Base-by-base conservation (phyloP, 2,329 filamentous ascomycete species). In the Colletotrichum nymphaeae region DNA sequence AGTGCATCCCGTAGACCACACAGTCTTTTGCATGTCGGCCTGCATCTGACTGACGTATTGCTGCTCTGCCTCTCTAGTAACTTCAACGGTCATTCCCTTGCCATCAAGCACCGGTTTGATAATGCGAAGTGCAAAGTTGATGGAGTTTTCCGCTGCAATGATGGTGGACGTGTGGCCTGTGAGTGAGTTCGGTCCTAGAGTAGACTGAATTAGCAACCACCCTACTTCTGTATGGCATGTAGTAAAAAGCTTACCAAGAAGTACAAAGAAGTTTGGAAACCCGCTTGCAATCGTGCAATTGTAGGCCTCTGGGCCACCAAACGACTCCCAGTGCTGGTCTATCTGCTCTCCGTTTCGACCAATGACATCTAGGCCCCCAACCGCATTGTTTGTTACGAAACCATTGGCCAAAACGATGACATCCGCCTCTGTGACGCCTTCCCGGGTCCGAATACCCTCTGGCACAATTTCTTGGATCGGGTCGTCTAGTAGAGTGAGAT, bases 261-360 rank as follows among this genome's bases (percentile, higher is more conserved):
- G 80, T 69, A 92, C 84, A 81, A 93, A 92, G 77, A 92, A 90
- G 77, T 93, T 93, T 2, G 91, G 91, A 76, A 92, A 92, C 0
- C 87, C 88, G 75, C 88, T 88, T 79, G 92, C 82, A 1, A 87
- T 85, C 1, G 87, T 87, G 26, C 87, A 88, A 67, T 90, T 87
- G 78, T 93, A 93, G 0, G 90, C 91, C 74, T 88, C 89, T 0
- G 89, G 83, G 0, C 91, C 91, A n/a, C 89, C 90, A 64, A 88
- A 85, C 26, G 85, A 82, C 1, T 87, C 82, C 91, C 91, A 93
- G 22, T 89, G 84, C 69, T 91, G 80, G 7, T 88, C 81, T 2
- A 92, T 77, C 12, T 85, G 85, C 73, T 86, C 84, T 16, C 88
- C 88, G 1, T 80, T 78, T 22, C 84, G 83, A 0, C 91, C 91